Evolutionary conservation across 805 yeast genomes (phyloP).

Genomic region (Phaffomyces thermotolerans): DNA sequence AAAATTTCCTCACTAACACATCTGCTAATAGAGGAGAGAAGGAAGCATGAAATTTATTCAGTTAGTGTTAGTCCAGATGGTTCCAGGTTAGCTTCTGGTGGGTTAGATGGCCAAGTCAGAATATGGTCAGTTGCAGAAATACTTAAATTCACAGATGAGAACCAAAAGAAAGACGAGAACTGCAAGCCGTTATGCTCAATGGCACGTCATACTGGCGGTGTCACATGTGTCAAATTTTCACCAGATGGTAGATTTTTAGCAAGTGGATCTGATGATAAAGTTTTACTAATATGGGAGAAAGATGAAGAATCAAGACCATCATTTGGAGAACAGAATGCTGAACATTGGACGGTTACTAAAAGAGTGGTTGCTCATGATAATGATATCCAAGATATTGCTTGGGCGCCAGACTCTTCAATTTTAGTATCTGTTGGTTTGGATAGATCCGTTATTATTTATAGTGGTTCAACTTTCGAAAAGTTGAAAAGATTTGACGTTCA

Average conservation of each 20-base stretch:
- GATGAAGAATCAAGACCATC: slow-evolving; percentile 57
- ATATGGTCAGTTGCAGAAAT: slow-evolving; percentile 74
- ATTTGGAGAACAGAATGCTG: slow-evolving; percentile 74
- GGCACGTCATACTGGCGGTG: slow-evolving; percentile 96
- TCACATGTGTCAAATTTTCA: slow-evolving; percentile 85
- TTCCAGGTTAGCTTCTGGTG: slow-evolving; percentile 84
- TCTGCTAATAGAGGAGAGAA: slow-evolving; percentile 53
- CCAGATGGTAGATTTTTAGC: slow-evolving; percentile 91
- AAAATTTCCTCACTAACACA: not conserved
- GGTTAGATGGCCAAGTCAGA: slow-evolving; percentile 84
- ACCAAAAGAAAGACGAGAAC: slow-evolving; percentile 23
- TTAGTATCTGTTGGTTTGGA: slow-evolving; percentile 93
- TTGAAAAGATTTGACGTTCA: slow-evolving; percentile 87
- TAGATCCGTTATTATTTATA: slow-evolving; percentile 89
- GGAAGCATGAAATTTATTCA: slow-evolving; percentile 79
- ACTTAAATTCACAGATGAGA: slow-evolving; percentile 26
- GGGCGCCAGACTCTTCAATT: slow-evolving; percentile 93
- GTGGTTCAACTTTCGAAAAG: slow-evolving; percentile 84
- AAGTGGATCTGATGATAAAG: slow-evolving; percentile 92
- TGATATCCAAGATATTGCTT: slow-evolving; percentile 94
- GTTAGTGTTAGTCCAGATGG: slow-evolving; percentile 80
- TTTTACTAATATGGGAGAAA: slow-evolving; percentile 85
- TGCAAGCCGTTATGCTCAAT: slow-evolving; percentile 73
- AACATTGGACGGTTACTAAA: slow-evolving; percentile 91
- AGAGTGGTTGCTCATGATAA: slow-evolving; percentile 95